Percentiles rank a stretch among this genome's conserved stretches.
These are phyloP conservation scores for Penicillium crystallinum DNA, from an alignment of 495 filamentous ascomycete species.

Conservation along the genomic window DNA sequence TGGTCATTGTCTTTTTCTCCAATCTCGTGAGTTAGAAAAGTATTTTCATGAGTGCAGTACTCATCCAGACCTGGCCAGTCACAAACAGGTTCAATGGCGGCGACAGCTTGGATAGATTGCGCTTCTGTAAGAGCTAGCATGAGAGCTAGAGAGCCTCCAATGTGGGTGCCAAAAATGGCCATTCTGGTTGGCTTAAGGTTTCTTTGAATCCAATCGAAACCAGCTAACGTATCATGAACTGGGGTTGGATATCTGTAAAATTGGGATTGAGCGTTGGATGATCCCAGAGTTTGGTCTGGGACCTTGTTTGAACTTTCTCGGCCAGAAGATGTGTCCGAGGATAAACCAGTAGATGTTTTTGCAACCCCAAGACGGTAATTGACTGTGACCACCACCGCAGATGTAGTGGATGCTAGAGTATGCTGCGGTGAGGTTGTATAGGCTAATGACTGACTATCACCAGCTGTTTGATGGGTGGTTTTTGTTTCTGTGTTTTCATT, in stretches of 20 bases:
- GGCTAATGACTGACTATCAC: not conserved
- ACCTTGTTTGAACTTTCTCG: not conserved
- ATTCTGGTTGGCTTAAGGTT: slow-evolving; percentile 30
- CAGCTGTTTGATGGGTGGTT: not conserved
- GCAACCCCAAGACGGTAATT: slow-evolving; percentile 43
- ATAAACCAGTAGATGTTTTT: slow-evolving; percentile 11
- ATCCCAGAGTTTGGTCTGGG: not conserved
- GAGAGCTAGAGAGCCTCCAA: slow-evolving; percentile 52
- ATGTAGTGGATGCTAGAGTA: slow-evolving; percentile 23
- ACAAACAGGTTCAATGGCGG: slow-evolving; percentile 33
- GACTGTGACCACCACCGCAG: slow-evolving; percentile 35
- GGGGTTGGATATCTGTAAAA: slow-evolving; percentile 35
- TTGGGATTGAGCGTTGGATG: not conserved
- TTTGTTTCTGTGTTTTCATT: not conserved
- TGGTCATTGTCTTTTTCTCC: not conserved
- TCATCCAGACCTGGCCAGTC: slow-evolving; percentile 40
- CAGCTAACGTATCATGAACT: slow-evolving; percentile 38
- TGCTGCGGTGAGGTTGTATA: slow-evolving; percentile 16
- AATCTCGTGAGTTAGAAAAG: not conserved
- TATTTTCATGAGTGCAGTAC: slow-evolving; percentile 21
- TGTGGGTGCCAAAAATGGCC: slow-evolving; percentile 47
- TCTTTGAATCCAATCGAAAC: slow-evolving; percentile 36
- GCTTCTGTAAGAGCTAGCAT: slow-evolving; percentile 59
- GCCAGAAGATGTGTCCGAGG: not conserved
- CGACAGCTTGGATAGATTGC: slow-evolving; percentile 31